Conservation (phyloP, 140 eudicot species). For the Bidens hawaiensis region DNA sequence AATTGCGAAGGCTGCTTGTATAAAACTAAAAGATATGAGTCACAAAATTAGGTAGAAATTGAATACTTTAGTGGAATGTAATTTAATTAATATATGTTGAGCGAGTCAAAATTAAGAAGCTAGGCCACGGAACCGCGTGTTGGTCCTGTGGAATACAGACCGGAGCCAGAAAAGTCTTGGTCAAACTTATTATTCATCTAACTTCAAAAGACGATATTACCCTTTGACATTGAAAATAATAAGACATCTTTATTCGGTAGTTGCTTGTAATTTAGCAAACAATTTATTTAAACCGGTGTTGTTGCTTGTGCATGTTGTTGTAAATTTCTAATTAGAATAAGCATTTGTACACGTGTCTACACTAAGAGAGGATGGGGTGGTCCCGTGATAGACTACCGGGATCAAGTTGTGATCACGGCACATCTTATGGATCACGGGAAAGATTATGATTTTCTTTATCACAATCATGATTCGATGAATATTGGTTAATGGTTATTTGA, state of each 20-base stretch:
- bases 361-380: too few species aligned
- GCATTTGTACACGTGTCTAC: too few species aligned
- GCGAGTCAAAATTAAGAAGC: conserved; percentile 36
- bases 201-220: conserved; percentile 3
- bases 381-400: too few species aligned
- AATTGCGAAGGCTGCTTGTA: not conserved
- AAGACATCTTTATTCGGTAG: too few species aligned
- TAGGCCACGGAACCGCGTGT: conserved; percentile 34
- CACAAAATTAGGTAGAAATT: conserved; percentile 22
- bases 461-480: too few species aligned
- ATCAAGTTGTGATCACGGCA: too few species aligned
- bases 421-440: too few species aligned
- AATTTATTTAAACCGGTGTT: not conserved
- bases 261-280: not conserved
- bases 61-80: conserved; percentile 6
- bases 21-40: conserved; percentile 3
- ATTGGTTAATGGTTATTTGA: too few species aligned
- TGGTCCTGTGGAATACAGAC: conserved; percentile 16
- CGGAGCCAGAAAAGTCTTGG: conserved; percentile 4
- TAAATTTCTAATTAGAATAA: too few species aligned
- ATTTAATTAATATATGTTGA: not conserved
- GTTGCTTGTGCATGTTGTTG: not conserved
- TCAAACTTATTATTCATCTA: conserved; percentile 12
- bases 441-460: too few species aligned
- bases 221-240: conserved; percentile 23